Evolutionary conservation across 768 basidiomycete genomes (phyloP), one percentile per base, ranked within the genome.

Genomic region (Phaeotremella skinneri): DNA sequence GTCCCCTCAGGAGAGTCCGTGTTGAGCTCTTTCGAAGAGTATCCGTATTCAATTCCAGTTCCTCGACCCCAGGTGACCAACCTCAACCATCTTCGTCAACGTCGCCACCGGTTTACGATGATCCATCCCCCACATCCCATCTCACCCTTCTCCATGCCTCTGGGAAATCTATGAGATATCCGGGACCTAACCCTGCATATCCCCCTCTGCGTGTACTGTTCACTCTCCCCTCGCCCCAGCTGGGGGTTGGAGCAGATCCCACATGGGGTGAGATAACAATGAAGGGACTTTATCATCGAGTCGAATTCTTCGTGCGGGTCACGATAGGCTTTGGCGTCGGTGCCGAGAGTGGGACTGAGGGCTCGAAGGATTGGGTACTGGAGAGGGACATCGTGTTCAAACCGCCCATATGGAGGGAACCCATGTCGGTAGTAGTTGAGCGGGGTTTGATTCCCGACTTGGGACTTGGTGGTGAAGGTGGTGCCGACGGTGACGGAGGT

Each of bases 131-230:
- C 67, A 62, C 20, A 78, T 76, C 56, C 39, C 65, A 69, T 57
- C 62, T 69, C 67, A 60, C 72, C 64, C 81, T 86, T 51, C 80
- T 97, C 26, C 86, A 90, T 13, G 84, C 87, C 5, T 91, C 92
- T 14, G 94, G 94, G 47, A 92, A 91, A 42, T 87, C 90, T 20
- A 91, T 91, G 74, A 86, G 91, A 47, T 91, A 96, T 73, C 91
- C 96, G 85, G 63, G 69, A 23, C 26, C 59, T 3, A 0, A 81
- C 83, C 45, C 83, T 82, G 14, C 82, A 87, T 2, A 83, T 92
- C 59, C 87, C 82, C 63, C 81, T 90, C 37, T 73, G 2, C 52
- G 72, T 39, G 53, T 73, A 1, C 85, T 91, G 2, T 88, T 97
- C 59, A 79, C 93, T 27, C 80, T 97, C 16, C 90, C 90, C 68